phyloP scores from a whole-genome alignment of 805 yeast genomes.

The Saccharomyces cerevisiae region DNA sequence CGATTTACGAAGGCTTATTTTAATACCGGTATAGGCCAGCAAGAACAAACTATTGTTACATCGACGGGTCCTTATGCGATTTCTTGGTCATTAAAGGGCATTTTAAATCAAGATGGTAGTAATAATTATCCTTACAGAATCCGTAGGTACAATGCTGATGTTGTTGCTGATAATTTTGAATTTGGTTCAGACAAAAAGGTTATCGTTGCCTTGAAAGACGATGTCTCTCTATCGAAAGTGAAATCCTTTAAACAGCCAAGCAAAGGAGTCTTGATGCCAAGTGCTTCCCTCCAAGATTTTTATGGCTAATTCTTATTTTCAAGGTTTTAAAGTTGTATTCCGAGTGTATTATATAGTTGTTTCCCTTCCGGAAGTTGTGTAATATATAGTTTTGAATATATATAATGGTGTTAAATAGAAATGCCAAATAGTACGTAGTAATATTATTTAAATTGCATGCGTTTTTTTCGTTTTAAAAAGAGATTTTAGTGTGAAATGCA shows the following conservation, averaged over 20 bases:
- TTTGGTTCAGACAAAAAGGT: slow-evolving; percentile 66
- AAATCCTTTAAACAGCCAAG: slow-evolving; percentile 52
- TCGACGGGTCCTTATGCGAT: slow-evolving; percentile 78
- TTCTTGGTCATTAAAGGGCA: slow-evolving; percentile 64
- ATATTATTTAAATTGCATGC: not conserved
- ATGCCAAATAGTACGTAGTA: not conserved
- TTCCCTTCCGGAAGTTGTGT: not conserved
- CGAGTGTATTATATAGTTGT: not conserved
- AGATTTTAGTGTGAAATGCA: not conserved
- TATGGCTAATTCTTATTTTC: not conserved
- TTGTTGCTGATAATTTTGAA: slow-evolving; percentile 72
- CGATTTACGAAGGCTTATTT: slow-evolving; percentile 68
- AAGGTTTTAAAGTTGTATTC: not conserved
- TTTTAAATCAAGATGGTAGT: slow-evolving; percentile 43
- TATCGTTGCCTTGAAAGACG: slow-evolving; percentile 65
- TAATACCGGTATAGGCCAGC: slow-evolving; percentile 57
- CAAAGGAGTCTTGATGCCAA: slow-evolving; percentile 36
- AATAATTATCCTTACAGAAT: slow-evolving; percentile 44
- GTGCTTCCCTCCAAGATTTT: slow-evolving; percentile 3
- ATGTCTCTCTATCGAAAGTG: slow-evolving; percentile 62
- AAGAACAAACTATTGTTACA: slow-evolving; percentile 65
- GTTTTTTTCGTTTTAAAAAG: not conserved
- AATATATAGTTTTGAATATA: not conserved
- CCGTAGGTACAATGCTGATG: slow-evolving; percentile 49
- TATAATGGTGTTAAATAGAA: not conserved